Evolutionary conservation across 2,329 filamentous ascomycete genomes (phyloP), one percentile per base, ranked within the genome.

Genomic region (Parasarocladium wereldwijsianum): DNA sequence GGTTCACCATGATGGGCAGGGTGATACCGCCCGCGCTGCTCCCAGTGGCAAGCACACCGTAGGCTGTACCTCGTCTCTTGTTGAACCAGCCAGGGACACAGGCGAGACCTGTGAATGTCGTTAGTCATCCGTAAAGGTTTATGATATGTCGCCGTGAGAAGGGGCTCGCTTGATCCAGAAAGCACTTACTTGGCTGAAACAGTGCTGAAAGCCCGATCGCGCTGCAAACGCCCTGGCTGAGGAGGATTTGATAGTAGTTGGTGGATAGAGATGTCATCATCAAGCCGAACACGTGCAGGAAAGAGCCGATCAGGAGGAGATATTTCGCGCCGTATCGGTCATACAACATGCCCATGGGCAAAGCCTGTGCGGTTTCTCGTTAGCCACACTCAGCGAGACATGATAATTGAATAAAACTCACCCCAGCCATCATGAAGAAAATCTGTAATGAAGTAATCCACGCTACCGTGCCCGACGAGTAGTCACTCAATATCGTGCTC

Each of bases 401-500:
- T 12, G 10, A 17, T 24, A 8, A 16, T 17, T 23, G 22, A 19
- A 19, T 8, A n/a, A 40, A 12, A 33, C 46, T 38, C 44, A 57
- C 54, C 40, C 54, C 46, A 15, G 44, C 53, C 42, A 66, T 64
- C 56, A 76, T 60, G 42, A 69, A 57, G 39, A 64, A 68, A 11
- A 63, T 50, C 36, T 72, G 62, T 6, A 73, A 44, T 1, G 66
- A 67, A 1, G 66, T 59, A 26, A 75, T 74, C 70, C 70, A 76
- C n/a, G 69, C 54, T n/a, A 76, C 55, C 0, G 63, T 64, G 32
- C 63, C 67, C 2, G 64, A 42, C 0, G 65, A 64, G 37, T 68
- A 66, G 3, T 53, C 28, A 5, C 40, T 44, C 3, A 75, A 48
- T 12, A 63, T 55, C 6, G 60, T 49, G 6, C 45, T 54, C 36